phyloP scores from a whole-genome alignment of 2,329 filamentous ascomycete genomes.

The Penicillium thymicola region DNA sequence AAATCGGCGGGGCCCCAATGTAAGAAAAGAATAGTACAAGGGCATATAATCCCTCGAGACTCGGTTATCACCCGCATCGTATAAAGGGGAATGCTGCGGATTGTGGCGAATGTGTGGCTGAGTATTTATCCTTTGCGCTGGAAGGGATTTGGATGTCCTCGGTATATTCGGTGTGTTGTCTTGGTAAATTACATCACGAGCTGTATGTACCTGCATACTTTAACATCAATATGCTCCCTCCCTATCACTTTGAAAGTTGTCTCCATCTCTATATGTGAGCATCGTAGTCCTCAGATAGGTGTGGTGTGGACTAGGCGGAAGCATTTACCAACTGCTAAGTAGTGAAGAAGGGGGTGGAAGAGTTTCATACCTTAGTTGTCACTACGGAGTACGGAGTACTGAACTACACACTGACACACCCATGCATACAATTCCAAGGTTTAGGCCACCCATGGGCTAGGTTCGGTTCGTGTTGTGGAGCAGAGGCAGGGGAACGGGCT shows the following conservation, averaged over 20 bases:
- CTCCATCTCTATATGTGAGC: not conserved
- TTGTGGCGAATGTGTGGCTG: not conserved
- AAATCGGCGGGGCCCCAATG: not conserved
- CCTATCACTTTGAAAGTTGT: not conserved
- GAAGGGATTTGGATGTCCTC: too few species aligned
- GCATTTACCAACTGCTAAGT: not conserved
- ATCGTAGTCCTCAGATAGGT: not conserved
- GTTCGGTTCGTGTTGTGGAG: not conserved
- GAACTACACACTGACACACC: not conserved
- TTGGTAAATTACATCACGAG: too few species aligned
- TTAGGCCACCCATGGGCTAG: not conserved
- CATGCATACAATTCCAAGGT: not conserved
- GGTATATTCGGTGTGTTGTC: too few species aligned
- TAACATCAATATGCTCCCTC: not conserved
- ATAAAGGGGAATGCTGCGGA: too few species aligned
- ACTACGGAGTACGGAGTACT: not conserved
- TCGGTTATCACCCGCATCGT: too few species aligned
- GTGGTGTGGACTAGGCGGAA: not conserved
- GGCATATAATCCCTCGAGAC: too few species aligned
- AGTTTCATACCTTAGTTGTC: not conserved
- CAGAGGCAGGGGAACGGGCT: too few species aligned
- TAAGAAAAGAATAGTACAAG: too few species aligned
- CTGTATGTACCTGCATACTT: not conserved
- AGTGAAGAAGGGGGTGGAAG: not conserved
- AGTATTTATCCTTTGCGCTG: too few species aligned